These are phyloP conservation scores for Phytophthora niederhauseri DNA, from an alignment of 352 stramenopile genomes.

Conservation along the genomic window DNA sequence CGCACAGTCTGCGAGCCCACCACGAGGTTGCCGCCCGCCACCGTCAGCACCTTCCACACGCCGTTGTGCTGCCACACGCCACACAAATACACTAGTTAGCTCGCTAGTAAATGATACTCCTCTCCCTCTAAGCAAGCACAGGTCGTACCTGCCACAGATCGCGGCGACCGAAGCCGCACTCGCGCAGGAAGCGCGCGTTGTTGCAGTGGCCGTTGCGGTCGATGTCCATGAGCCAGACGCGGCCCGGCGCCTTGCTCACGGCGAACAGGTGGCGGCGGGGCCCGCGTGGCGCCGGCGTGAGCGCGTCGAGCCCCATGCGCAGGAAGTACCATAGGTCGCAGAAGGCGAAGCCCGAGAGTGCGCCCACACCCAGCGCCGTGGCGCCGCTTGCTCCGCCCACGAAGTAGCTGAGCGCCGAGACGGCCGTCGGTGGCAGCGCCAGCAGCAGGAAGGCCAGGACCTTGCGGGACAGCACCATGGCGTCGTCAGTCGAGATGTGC, in stretches of 20 bases:
- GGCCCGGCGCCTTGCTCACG: slow-evolving; percentile 47
- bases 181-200: slow-evolving; percentile 85
- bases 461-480: slow-evolving; percentile 45
- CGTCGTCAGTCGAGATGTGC: slow-evolving; percentile 11
- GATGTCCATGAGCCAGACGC: slow-evolving; percentile 68
- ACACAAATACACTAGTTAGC: slow-evolving; percentile 5
- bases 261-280: slow-evolving; percentile 59
- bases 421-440: slow-evolving; percentile 40
- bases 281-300: slow-evolving; percentile 19
- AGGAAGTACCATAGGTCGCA: slow-evolving; percentile 88
- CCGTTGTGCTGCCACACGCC: slow-evolving; percentile 58
- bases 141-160: slow-evolving; percentile 80
- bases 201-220: slow-evolving; percentile 90
- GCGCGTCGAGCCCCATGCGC: slow-evolving; percentile 46
- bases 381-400: slow-evolving; percentile 23
- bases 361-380: slow-evolving; percentile 40
- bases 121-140: background rate
- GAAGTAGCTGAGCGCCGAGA: slow-evolving; percentile 41
- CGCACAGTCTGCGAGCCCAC: slow-evolving; percentile 83
- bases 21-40: slow-evolving; percentile 72
- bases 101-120: background rate
- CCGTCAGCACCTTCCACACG: slow-evolving; percentile 68
- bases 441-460: slow-evolving; percentile 59
- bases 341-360: slow-evolving; percentile 63
- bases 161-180: slow-evolving; percentile 80